Percentiles rank a stretch among this genome's conserved stretches.
Evolutionary conservation across 78 protist genomes (phyloP).

Genomic region (Dictyostelium discoideum): DNA sequence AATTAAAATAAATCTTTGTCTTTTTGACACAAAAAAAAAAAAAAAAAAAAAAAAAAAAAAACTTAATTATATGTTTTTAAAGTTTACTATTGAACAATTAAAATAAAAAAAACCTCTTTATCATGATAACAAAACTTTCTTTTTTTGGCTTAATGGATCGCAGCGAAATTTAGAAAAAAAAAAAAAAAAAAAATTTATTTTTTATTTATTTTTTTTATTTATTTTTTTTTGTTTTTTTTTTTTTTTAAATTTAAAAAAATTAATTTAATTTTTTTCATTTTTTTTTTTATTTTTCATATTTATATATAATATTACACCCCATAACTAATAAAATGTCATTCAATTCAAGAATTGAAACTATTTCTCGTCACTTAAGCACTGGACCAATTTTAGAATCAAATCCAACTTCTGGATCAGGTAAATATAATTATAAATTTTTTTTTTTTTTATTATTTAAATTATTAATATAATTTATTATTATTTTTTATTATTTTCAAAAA

Average conservation of each 20-base stretch:
- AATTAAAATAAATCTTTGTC: too few relatives aligned
- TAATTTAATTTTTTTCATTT: not conserved
- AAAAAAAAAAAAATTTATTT: not conserved
- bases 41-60: not conserved
- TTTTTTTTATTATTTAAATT: not conserved
- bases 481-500: too few relatives aligned
- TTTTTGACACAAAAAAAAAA: not conserved
- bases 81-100: too few relatives aligned
- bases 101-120: too few relatives aligned
- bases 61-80: too few relatives aligned
- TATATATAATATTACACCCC: not conserved
- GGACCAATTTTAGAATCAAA: conserved; percentile 30
- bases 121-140: not conserved
- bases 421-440: not conserved
- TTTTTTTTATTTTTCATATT: not conserved
- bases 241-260: not conserved
- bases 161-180: not conserved
- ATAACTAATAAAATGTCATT: not conserved
- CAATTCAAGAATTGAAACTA: conserved; percentile 56
- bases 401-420: not conserved
- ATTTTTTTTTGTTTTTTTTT: not conserved
- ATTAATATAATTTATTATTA: not conserved
- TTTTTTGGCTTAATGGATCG: too few relatives aligned
- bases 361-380: conserved; percentile 45
- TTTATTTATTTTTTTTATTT: not conserved